Base-by-base conservation (phyloP, 441 rosid species). In the Euphorbia celastroides region DNA sequence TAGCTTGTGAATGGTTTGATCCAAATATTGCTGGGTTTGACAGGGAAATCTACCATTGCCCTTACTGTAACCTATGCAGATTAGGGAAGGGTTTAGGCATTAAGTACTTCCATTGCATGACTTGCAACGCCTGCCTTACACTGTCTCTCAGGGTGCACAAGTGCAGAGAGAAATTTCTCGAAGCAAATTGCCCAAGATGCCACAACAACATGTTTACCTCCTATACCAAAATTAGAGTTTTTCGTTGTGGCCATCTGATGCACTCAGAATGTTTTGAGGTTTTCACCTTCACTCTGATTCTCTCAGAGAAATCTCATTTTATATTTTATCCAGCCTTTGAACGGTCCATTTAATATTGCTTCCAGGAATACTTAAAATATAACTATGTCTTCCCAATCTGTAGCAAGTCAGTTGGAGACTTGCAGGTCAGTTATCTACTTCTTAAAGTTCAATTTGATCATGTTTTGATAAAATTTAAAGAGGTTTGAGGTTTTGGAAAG, bases 41-140 rank as follows among this genome's bases (percentile, higher is more conserved):
- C 88, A 93, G 97, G 90, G 83, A 89, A 81, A 89, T 93, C 68
- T 90, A 93, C 79, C 97, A 88, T 70, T 93, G 97, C 74, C 93
- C 97, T 7, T 90, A 81, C 64, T 93, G 96, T 77, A 93, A 93
- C 74, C 82, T 93, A 61, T 93, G 97, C 71, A 83, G 94, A 57
- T 60, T 90, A 20, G 97, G 98, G 67, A 88, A 86, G 81, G 97
- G 97, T 66, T 82, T 90, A 72, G 96, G 97, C 51, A 72, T 84
- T 60, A 87, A 87, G 67, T 88, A 83, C 75, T 90, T 90, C 62
- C 97, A 93, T 70, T 90, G 98, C 85, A 90, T 93, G 97, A 87
- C 76, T 46, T 91, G 99, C 89, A 91, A 93, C 74, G 97, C 88
- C 64, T 93, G 97, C 77, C 82, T 93, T 94, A 70, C 91, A 22